Conservation (phyloP, 2,329 filamentous ascomycete species). For the Exserohilum rostratum region DNA sequence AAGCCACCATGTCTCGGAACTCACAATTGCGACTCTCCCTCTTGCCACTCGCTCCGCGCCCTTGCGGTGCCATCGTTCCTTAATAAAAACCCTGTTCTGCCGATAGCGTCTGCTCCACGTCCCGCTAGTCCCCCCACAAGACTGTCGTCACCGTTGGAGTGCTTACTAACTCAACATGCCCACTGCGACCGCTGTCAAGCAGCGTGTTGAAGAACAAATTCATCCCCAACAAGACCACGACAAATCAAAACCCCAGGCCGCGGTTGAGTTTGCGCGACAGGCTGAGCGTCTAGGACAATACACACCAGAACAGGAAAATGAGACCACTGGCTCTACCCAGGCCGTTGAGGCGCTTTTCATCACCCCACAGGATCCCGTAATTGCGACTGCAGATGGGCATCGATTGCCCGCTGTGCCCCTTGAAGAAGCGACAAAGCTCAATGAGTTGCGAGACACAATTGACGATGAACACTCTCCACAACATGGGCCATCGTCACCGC, state of each 20-base stretch:
- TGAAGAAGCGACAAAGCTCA: constrained; percentile 73
- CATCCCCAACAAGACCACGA: constrained; percentile 27
- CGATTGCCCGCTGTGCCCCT: constrained; percentile 72
- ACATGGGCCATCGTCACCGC: constrained; percentile 31
- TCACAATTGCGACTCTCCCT: neutral
- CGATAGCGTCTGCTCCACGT: constrained; percentile 14
- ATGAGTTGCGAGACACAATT: constrained; percentile 63
- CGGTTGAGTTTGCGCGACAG: constrained; percentile 66
- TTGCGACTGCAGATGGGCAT: constrained; percentile 70
- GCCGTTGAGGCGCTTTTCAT: constrained; percentile 66
- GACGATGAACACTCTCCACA: constrained; percentile 48
- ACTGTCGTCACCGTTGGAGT: constrained; percentile 21
- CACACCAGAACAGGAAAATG: constrained; percentile 49
- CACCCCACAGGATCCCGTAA: constrained; percentile 74
- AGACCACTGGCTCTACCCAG: constrained; percentile 54
- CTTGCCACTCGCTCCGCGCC: neutral
- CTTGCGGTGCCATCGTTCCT: neutral
- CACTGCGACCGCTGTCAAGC: constrained; percentile 25
- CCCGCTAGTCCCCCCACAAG: constrained; percentile 26
- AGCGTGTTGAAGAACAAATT: constrained; percentile 18
- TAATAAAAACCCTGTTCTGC: neutral
- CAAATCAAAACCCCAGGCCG: constrained; percentile 46
- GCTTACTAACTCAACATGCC: constrained; percentile 29
- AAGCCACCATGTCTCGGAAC: constrained; percentile 3
- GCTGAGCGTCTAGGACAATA: constrained; percentile 56